Percentiles rank a stretch among this genome's conserved stretches.
phyloP scores from a whole-genome alignment of 2,329 filamentous ascomycete genomes.

The Alternaria brassicicola region DNA sequence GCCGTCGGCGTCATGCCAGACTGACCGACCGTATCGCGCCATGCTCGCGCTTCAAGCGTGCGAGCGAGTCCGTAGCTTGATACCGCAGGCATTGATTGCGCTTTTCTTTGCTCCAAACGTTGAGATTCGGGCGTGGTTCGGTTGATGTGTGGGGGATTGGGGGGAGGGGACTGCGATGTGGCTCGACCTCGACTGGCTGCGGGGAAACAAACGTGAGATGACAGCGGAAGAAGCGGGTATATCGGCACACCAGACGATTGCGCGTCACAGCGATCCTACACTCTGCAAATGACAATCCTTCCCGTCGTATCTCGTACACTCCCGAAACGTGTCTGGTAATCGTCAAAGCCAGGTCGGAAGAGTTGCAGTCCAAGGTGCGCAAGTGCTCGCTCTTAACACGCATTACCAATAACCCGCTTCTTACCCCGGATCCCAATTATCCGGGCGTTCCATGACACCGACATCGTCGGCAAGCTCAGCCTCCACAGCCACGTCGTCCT shows the following conservation, averaged over 20 bases:
- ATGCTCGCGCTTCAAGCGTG: slow-evolving; percentile 19
- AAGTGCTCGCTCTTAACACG: slow-evolving; percentile 1
- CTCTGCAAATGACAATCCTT: background rate
- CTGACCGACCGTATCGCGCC: slow-evolving; percentile 23
- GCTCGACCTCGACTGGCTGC: background rate
- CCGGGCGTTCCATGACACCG: slow-evolving; percentile 14
- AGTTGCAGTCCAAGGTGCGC: background rate
- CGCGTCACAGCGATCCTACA: background rate
- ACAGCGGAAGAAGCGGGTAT: background rate
- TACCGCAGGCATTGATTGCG: slow-evolving; percentile 23
- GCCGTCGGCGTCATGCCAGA: slow-evolving; percentile 36
- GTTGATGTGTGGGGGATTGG: background rate
- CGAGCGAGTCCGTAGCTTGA: slow-evolving; percentile 1
- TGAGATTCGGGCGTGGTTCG: background rate
- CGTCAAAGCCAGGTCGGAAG: background rate
- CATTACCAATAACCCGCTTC: background rate
- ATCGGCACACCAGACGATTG: slow-evolving; percentile 1
- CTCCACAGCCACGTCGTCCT: slow-evolving; percentile 24
- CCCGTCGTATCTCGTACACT: background rate
- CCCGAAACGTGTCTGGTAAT: background rate
- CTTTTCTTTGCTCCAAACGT: background rate
- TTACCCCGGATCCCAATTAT: slow-evolving; percentile 1
- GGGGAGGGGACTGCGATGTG: background rate
- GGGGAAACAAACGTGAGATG: slow-evolving; percentile 1
- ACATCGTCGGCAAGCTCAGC: slow-evolving; percentile 13